Percentiles rank a stretch among this genome's conserved stretches.
These are phyloP conservation scores for Schizochytrium sp. DNA, from an alignment of 108 stramenopile species.

Conservation along the genomic window DNA sequence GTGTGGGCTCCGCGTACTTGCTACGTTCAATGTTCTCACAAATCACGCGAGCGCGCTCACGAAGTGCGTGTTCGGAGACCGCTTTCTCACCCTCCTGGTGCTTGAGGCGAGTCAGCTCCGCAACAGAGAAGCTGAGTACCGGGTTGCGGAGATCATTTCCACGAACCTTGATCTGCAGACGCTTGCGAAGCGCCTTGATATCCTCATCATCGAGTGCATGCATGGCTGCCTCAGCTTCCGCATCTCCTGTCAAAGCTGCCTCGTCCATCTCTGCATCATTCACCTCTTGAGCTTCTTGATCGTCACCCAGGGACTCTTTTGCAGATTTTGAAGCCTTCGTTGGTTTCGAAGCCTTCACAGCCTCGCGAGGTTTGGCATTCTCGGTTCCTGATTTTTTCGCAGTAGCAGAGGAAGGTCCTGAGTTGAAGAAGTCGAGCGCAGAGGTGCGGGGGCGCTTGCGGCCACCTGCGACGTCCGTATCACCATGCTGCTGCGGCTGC, in stretches of 20 bases:
- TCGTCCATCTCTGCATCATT: neutral
- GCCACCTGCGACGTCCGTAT: neutral
- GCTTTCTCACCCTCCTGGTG: neutral
- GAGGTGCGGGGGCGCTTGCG: neutral
- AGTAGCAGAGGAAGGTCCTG: neutral
- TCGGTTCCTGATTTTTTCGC: neutral
- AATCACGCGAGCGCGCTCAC: neutral
- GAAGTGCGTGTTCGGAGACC: conserved; percentile 22
- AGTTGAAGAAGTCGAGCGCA: conserved; percentile 51
- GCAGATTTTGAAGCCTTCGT: neutral
- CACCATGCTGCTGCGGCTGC: neutral
- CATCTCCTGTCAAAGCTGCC: neutral
- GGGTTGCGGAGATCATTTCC: conserved; percentile 65
- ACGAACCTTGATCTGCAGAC: conserved; percentile 71
- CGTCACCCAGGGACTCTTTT: conserved; percentile 42
- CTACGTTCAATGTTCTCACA: conserved; percentile 61
- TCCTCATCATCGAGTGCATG: conserved; percentile 60
- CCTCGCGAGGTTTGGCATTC: neutral
- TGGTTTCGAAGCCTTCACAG: neutral
- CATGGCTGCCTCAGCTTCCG: neutral
- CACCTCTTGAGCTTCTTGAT: neutral
- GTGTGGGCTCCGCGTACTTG: conserved; percentile 69
- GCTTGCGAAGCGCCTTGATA: conserved; percentile 68
- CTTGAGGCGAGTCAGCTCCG: neutral
- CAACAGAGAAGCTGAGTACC: conserved; percentile 63